phyloP scores from a whole-genome alignment of 2,329 filamentous ascomycete genomes.

The Neurospora crassa region DNA sequence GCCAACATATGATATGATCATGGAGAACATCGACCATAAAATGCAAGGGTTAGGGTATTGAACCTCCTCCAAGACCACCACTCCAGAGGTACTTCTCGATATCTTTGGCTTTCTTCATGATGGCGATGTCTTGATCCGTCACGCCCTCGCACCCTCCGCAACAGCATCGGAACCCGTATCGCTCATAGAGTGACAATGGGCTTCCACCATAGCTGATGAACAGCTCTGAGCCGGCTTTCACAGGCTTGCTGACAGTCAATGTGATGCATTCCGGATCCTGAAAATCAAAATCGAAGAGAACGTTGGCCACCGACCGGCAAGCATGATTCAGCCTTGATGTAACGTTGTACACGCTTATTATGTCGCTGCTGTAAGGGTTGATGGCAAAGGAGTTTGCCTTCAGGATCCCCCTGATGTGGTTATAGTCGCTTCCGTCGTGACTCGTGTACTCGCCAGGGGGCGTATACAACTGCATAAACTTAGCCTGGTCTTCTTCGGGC shows the following conservation, averaged over 20 bases:
- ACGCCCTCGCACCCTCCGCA: slow-evolving; percentile 35
- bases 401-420: slow-evolving; percentile 30
- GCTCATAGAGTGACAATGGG: slow-evolving; percentile 28
- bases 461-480: slow-evolving; percentile 30
- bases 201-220: slow-evolving; percentile 39
- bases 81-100: neutral
- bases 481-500: slow-evolving; percentile 18
- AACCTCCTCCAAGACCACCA: neutral
- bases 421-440: slow-evolving; percentile 1
- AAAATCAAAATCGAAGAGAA: slow-evolving; percentile 34
- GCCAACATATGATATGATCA: neutral
- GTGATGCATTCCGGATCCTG: slow-evolving; percentile 24
- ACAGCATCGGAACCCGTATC: slow-evolving; percentile 43
- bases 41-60: neutral
- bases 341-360: slow-evolving; percentile 15
- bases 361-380: neutral
- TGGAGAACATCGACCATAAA: neutral
- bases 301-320: slow-evolving; percentile 33
- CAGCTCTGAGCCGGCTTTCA: slow-evolving; percentile 37
- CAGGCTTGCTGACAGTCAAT: slow-evolving; percentile 26
- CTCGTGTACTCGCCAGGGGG: slow-evolving; percentile 14
- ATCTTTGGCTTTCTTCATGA: neutral
- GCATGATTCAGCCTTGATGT: slow-evolving; percentile 51
- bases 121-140: slow-evolving; percentile 6
- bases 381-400: slow-evolving; percentile 36